Evolutionary conservation across 2,329 filamentous ascomycete genomes (phyloP), one percentile per base, ranked within the genome.

Genomic region (Monosporascus sp.): DNA sequence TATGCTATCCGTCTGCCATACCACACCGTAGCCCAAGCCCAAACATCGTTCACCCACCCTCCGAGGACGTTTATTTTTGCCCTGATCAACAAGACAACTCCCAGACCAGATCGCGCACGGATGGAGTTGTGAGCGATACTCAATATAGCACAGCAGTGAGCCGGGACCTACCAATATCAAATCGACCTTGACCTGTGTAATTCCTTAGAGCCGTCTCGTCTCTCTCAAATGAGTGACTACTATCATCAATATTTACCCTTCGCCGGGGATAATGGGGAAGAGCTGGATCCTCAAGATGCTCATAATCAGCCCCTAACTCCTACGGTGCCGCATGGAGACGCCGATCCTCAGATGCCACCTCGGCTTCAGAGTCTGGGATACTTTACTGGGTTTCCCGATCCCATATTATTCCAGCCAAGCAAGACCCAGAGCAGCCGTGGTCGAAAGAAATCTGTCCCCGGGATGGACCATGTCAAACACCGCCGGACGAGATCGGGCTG

Each of bases 401-500:
- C 77, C 6, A 70, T 75, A 43, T 70, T 75, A 65, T 75, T 78
- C 55, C 75, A 73, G 54, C 64, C 74, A 2, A 68, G 75, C 17
- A 80, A 80, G 60, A 59, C 74, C 11, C 73, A 76, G 48, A 75
- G 52, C 47, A 60, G 49, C 50, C 60, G 79, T 61, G 72, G 69
- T 56, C 73, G 80, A 49, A 75, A 79, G 52, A 82, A 81, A 58
- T 80, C 79, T 1, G 64, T 72, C 9, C 67, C 74, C 2, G 77
- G 75, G 3, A 57, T 75, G 47, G 89, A 95, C 56, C 86, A 88
- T 65, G 88, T 95, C 60, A 97, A 97, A 71, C 93, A 97, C 69
- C 87, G 92, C 56, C 84, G 94, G 61, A 97, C 94, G 44, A 82
- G 94, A 62, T 97, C 91, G 58, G 94, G 94, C 27, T 99, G 94